These are phyloP conservation scores for Alternaria novae-zelandiae DNA, from an alignment of 2,329 filamentous ascomycete species.

Conservation along the genomic window DNA sequence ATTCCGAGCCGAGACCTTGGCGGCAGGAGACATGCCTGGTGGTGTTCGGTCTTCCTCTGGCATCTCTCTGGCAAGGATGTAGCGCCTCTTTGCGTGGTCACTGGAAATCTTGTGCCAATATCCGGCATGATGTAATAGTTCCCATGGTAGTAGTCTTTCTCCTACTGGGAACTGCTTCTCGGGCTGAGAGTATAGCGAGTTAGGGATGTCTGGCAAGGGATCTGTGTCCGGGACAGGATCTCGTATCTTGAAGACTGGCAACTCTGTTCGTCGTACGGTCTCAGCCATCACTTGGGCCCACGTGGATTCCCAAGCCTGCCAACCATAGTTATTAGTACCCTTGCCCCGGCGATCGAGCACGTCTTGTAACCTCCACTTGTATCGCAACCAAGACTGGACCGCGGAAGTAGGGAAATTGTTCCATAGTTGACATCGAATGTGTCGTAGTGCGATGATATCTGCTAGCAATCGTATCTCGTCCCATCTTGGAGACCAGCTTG, in stretches of 20 bases:
- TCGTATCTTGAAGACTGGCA: constrained; percentile 53
- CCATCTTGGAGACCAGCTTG: constrained; percentile 88
- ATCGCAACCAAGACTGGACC: constrained; percentile 78
- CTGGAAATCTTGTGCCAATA: constrained; percentile 66
- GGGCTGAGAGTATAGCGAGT: constrained; percentile 53
- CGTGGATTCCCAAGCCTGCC: constrained; percentile 90
- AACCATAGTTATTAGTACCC: constrained; percentile 87
- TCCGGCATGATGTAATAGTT: constrained; percentile 66
- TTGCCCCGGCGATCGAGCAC: constrained; percentile 83
- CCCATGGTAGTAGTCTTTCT: constrained; percentile 63
- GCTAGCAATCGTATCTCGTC: constrained; percentile 90
- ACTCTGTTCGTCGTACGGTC: constrained; percentile 60
- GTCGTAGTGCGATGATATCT: constrained; percentile 80
- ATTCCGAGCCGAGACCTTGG: constrained; percentile 60
- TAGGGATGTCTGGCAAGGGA: constrained; percentile 37
- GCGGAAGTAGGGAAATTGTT: constrained; percentile 78
- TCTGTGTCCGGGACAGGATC: constrained; percentile 27
- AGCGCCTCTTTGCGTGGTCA: constrained; percentile 59
- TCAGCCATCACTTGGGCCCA: constrained; percentile 69
- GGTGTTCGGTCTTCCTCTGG: constrained; percentile 64
- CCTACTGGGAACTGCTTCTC: constrained; percentile 59
- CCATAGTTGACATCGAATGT: constrained; percentile 83
- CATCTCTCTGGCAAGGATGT: constrained; percentile 60
- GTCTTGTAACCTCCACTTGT: constrained; percentile 75
- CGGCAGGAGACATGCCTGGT: constrained; percentile 62